Conservation (phyloP, 371 early-diverging fungal genomes). For the Actinomortierella wolfii region DNA sequence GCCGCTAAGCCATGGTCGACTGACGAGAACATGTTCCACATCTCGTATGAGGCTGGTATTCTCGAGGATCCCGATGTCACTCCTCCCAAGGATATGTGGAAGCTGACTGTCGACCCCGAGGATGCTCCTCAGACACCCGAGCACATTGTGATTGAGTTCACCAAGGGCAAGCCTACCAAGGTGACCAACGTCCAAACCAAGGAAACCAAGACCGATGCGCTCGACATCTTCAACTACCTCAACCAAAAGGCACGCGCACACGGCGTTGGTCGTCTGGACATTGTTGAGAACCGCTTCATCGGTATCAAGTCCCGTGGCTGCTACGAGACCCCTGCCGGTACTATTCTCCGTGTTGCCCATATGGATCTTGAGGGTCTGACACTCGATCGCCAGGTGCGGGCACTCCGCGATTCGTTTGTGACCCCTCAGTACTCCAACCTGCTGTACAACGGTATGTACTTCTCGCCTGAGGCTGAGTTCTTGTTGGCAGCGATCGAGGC, state of each 20-base stretch:
- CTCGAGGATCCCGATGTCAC: slow-evolving; percentile 93
- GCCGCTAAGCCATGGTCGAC: slow-evolving; percentile 97
- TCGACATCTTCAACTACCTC: slow-evolving; percentile 92
- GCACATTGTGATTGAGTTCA: slow-evolving; percentile 88
- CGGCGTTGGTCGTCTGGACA: slow-evolving; percentile 97
- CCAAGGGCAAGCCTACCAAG: slow-evolving; percentile 86
- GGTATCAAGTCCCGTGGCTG: slow-evolving; percentile 98
- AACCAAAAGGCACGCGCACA: slow-evolving; percentile 95
- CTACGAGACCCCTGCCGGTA: slow-evolving; percentile 98
- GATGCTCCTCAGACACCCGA: slow-evolving; percentile 96
- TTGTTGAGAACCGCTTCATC: slow-evolving; percentile 98
- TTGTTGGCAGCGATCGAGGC: slow-evolving; percentile 78
- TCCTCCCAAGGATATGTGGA: slow-evolving; percentile 98
- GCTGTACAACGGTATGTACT: slow-evolving; percentile 95
- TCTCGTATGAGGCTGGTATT: slow-evolving; percentile 97
- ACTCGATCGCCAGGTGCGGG: slow-evolving; percentile 94
- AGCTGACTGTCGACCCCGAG: slow-evolving; percentile 93
- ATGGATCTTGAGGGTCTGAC: slow-evolving; percentile 95
- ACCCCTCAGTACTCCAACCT: slow-evolving; percentile 73
- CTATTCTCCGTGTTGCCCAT: slow-evolving; percentile 93
- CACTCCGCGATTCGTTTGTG: slow-evolving; percentile 87
- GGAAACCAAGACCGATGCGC: slow-evolving; percentile 69
- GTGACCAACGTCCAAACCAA: slow-evolving; percentile 74
- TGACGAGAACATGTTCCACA: slow-evolving; percentile 99
- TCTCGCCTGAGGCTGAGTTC: slow-evolving; percentile 94